Evolutionary conservation across 1,139 yeast species (phyloP).

Genomic region (Suhomyces yuchorum): DNA sequence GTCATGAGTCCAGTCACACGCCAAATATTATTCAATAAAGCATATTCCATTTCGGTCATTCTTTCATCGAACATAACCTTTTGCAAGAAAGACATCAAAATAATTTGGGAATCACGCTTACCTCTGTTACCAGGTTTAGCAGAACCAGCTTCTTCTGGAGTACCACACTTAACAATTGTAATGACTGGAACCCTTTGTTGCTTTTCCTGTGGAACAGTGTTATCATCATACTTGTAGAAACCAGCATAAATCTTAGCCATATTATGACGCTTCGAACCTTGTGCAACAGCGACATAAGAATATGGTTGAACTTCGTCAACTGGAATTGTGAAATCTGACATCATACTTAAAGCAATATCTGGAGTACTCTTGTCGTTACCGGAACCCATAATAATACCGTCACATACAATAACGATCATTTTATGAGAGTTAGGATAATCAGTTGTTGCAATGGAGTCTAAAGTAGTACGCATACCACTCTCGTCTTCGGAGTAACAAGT

Average conservation of each 20-base stretch:
- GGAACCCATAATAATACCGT: slow-evolving; percentile 91
- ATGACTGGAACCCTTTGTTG: slow-evolving; percentile 90
- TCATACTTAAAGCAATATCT: slow-evolving; percentile 82
- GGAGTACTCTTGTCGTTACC: slow-evolving; percentile 89
- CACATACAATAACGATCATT: slow-evolving; percentile 80
- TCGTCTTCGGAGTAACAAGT: slow-evolving; percentile 96
- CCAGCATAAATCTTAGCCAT: slow-evolving; percentile 97
- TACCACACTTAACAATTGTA: slow-evolving; percentile 87
- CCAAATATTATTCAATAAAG: slow-evolving; percentile 78
- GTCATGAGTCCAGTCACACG: slow-evolving; percentile 86
- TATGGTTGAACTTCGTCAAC: slow-evolving; percentile 73
- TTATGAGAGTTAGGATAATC: slow-evolving; percentile 95
- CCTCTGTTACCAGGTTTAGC: slow-evolving; percentile 99
- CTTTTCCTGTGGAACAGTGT: slow-evolving; percentile 71
- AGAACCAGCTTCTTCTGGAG: slow-evolving; percentile 73
- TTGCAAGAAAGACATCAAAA: slow-evolving; percentile 90
- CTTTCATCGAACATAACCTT: slow-evolving; percentile 92
- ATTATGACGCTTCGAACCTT: slow-evolving; percentile 89
- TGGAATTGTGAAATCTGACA: slow-evolving; percentile 77
- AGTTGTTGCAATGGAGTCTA: slow-evolving; percentile 89
- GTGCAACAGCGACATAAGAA: slow-evolving; percentile 93
- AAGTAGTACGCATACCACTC: slow-evolving; percentile 79
- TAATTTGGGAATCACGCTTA: slow-evolving; percentile 94
- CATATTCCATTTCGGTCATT: slow-evolving; percentile 92
- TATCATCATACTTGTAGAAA: slow-evolving; percentile 77